These are phyloP conservation scores for Penicillium cinerascens DNA, from an alignment of 495 filamentous ascomycete genomes.

Conservation along the genomic window DNA sequence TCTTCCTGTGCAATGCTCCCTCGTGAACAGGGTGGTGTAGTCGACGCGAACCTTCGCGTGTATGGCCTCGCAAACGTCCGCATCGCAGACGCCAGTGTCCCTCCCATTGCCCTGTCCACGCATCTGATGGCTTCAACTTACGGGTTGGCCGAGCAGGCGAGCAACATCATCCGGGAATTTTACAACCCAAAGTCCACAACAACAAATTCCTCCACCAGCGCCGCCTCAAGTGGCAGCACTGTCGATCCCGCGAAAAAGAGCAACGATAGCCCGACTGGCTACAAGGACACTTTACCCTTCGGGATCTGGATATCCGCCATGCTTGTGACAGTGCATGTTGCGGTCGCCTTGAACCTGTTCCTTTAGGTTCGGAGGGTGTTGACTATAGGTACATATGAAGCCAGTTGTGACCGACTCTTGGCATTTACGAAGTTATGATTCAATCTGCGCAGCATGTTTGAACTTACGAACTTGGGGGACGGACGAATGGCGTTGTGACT, in stretches of 20 bases:
- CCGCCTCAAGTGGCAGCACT: not conserved
- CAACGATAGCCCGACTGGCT: not conserved
- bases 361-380: not conserved
- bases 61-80: slow-evolving; percentile 50
- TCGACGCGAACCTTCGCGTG: slow-evolving; percentile 45
- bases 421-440: not conserved
- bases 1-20: slow-evolving; percentile 53
- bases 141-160: slow-evolving; percentile 46
- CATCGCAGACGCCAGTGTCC: slow-evolving; percentile 47
- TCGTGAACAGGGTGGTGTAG: slow-evolving; percentile 44
- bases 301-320: not conserved
- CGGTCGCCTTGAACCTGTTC: not conserved
- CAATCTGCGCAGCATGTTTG: not conserved
- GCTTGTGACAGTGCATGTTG: not conserved
- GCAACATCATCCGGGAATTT: slow-evolving; percentile 11
- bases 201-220: not conserved
- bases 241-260: not conserved
- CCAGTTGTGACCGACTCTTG: too few species aligned
- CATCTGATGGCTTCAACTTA: slow-evolving; percentile 51
- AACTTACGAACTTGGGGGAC: not conserved
- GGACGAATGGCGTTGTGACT: not conserved
- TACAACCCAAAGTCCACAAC: not conserved
- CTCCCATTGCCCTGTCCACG: slow-evolving; percentile 45
- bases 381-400: not conserved
- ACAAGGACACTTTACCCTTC: not conserved